Evolutionary conservation across 768 basidiomycete species (phyloP).

Genomic region (Exidia glandulosa): DNA sequence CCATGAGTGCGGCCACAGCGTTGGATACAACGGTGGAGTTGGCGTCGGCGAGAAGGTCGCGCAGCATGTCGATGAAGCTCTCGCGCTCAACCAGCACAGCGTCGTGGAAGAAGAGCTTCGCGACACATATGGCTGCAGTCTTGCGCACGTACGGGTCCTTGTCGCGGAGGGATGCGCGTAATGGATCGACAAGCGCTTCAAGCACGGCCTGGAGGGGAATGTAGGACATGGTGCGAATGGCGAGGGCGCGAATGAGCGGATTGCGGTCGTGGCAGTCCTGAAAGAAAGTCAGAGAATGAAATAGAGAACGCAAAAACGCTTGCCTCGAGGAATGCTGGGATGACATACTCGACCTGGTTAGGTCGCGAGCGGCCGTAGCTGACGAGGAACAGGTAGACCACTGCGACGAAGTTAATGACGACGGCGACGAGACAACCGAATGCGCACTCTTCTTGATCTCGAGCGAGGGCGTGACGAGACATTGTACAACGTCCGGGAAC

Average conservation of each 20-base stretch:
- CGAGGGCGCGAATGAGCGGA: conserved; percentile 90
- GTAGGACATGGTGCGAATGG: conserved; percentile 98
- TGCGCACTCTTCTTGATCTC: conserved; percentile 97
- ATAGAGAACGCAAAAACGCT: neutral
- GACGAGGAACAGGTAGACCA: conserved; percentile 96
- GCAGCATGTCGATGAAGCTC: conserved; percentile 82
- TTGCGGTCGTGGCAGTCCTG: conserved; percentile 96
- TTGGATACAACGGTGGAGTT: conserved; percentile 98
- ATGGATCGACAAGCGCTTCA: conserved; percentile 75
- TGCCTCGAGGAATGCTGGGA: conserved; percentile 83
- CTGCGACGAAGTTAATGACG: conserved; percentile 28
- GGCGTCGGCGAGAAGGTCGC: conserved; percentile 83
- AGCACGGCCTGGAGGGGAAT: conserved; percentile 87
- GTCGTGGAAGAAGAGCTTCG: conserved; percentile 87
- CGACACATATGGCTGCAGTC: conserved; percentile 95
- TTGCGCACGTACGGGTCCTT: conserved; percentile 97
- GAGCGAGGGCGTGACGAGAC: conserved; percentile 84
- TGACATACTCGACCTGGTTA: conserved; percentile 85
- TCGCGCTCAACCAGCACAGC: conserved; percentile 76
- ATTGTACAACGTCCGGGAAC: conserved; percentile 92
- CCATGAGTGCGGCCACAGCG: conserved; percentile 91
- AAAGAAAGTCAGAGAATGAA: conserved; percentile 8
- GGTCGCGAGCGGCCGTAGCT: conserved; percentile 93
- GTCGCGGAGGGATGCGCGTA: conserved; percentile 88
- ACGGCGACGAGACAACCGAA: neutral